A percentile compares a stretch with the other conserved stretches of the same genome.
These are phyloP conservation scores for Geotrichum aggregatum DNA, from an alignment of 1,139 yeast species.

Conservation along the genomic window DNA sequence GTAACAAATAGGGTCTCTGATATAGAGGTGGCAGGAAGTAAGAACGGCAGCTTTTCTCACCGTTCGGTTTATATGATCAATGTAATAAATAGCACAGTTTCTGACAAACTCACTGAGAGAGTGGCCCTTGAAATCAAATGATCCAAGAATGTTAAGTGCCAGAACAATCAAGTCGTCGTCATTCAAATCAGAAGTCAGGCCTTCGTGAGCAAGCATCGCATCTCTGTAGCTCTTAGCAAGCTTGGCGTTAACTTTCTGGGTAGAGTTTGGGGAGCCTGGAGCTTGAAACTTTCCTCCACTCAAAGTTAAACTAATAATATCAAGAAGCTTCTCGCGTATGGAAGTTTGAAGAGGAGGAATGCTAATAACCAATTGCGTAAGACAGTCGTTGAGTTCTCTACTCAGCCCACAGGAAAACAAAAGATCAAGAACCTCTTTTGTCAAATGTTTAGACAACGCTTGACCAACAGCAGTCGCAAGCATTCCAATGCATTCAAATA, in stretches of 20 bases:
- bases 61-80: constrained; percentile 72
- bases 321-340: constrained; percentile 67
- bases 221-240: constrained; percentile 76
- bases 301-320: constrained; percentile 66
- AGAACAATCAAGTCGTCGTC: constrained; percentile 56
- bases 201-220: constrained; percentile 63
- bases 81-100: constrained; percentile 71
- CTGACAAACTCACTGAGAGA: constrained; percentile 84
- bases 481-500: constrained; percentile 84
- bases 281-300: constrained; percentile 78
- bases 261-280: constrained; percentile 72
- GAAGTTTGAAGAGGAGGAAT: constrained; percentile 77
- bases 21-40: constrained; percentile 75
- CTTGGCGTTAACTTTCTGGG: constrained; percentile 54
- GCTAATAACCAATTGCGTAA: constrained; percentile 60
- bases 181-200: constrained; percentile 39
- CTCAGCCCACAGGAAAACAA: constrained; percentile 80
- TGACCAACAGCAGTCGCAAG: constrained; percentile 89
- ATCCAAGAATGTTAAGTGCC: constrained; percentile 68
- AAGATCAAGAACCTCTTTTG: constrained; percentile 73
- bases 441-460: constrained; percentile 85
- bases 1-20: constrained; percentile 75
- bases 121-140: constrained; percentile 69
- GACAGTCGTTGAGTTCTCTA: constrained; percentile 70
- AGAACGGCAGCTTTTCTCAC: constrained; percentile 83